Conservation (phyloP, 1,284 basidiomycete species). For the Porodaedalea pini region DNA sequence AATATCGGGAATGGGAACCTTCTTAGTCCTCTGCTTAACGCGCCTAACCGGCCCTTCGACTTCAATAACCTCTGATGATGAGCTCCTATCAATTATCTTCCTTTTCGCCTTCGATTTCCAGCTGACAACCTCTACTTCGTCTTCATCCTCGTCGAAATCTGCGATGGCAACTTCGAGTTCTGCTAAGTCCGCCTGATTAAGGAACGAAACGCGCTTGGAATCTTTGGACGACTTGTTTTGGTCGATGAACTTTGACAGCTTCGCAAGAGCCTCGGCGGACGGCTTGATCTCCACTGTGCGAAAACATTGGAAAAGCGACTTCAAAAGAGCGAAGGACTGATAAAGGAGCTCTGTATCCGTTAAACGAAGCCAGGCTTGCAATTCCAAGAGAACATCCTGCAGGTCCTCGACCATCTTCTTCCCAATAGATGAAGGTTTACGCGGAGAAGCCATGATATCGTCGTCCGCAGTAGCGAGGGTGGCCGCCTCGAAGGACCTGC, state of each 20-base stretch:
- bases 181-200: conserved; percentile 42
- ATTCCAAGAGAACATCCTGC: conserved; percentile 72
- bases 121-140: conserved; percentile 41
- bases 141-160: conserved; percentile 51
- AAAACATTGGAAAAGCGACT: conserved; percentile 72
- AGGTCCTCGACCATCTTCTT: conserved; percentile 76
- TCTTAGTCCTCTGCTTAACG: not conserved
- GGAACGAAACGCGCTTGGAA: conserved; percentile 54
- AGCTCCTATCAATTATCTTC: not conserved
- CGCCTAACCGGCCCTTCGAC: not conserved
- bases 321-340: conserved; percentile 80
- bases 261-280: conserved; percentile 45
- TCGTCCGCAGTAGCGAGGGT: conserved; percentile 38
- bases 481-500: conserved; percentile 74
- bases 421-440: conserved; percentile 47
- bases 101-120: not conserved
- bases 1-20: not conserved
- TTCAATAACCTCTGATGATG: conserved; percentile 1
- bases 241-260: conserved; percentile 58
- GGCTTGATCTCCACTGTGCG: conserved; percentile 52
- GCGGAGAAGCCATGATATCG: conserved; percentile 30
- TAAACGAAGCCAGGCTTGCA: conserved; percentile 83
- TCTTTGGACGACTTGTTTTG: conserved; percentile 41
- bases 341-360: conserved; percentile 87
- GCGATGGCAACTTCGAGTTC: conserved; percentile 57